phyloP scores from a whole-genome alignment of 352 stramenopile genomes.

The Pythium catenulatum region DNA sequence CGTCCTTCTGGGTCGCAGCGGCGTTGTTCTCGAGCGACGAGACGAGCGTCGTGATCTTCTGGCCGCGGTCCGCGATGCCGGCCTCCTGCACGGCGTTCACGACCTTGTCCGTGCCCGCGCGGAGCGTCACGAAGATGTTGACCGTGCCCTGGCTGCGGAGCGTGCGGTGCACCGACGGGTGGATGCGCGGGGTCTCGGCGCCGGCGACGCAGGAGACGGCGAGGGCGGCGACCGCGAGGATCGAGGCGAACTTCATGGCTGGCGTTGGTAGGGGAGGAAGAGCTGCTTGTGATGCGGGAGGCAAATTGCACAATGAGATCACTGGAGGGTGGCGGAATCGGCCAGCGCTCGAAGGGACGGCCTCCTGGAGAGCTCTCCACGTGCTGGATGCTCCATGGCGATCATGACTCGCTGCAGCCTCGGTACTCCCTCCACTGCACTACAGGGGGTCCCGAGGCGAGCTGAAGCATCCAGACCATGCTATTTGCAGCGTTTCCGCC shows the following conservation, averaged over 20 bases:
- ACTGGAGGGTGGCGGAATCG: too few relatives aligned
- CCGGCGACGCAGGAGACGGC: not conserved
- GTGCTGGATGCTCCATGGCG: too few relatives aligned
- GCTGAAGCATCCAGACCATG: too few relatives aligned
- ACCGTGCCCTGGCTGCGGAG: constrained; percentile 51
- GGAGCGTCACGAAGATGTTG: constrained; percentile 63
- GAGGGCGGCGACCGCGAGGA: not conserved
- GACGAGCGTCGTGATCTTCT: constrained; percentile 28
- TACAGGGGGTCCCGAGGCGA: too few relatives aligned
- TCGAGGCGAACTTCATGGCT: constrained; percentile 2
- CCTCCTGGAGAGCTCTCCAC: too few relatives aligned
- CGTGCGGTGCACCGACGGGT: constrained; percentile 54
- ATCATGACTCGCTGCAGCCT: too few relatives aligned
- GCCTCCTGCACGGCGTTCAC: constrained; percentile 29
- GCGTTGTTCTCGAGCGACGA: constrained; percentile 4
- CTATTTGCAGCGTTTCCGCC: too few relatives aligned
- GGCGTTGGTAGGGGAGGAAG: not conserved
- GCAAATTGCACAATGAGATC: constrained; percentile 37
- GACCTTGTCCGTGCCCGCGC: constrained; percentile 1
- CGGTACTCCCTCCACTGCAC: too few relatives aligned
- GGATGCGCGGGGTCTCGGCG: not conserved
- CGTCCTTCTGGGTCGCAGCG: not conserved
- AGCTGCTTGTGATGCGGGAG: not conserved
- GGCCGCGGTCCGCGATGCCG: constrained; percentile 12
- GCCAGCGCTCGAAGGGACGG: too few relatives aligned